Evolutionary conservation across 441 rosid species (phyloP), one percentile per base, ranked within the genome.

Genomic region (Arabidopsis hybrid): DNA sequence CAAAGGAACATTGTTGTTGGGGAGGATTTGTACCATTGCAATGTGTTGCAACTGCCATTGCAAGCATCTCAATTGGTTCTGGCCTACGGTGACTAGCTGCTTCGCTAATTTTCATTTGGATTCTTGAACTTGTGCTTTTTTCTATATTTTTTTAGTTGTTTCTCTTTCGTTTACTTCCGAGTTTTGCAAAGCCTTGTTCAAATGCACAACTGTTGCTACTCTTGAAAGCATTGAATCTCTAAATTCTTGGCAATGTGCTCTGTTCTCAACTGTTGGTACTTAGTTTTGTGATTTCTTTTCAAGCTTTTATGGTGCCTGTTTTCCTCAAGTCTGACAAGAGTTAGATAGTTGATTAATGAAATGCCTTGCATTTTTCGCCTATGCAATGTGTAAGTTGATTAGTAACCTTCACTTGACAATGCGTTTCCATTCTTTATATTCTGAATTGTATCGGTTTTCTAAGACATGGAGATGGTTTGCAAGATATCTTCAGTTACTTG

Each of bases 31-130:
- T 26, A 26, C 4, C 29, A 26, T 26, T 26, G 29, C 29, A 26
- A 26, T 26, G 29, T 26, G 57, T 55, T 69, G 75, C 57, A 53
- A 26, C n/a, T 53, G 43, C 61, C 69, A 57, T 71, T 70, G 57
- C 64, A 51, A 57, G 56, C 49, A 31, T 77, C 70, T 67, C 47
- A 78, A 60, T 60, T 53, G 59, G 49, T 73, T 65, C 13, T 61
- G 36, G 56, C 64, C 38, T 66, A 16, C 65, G 57, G 57, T 34
- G 36, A 65, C 76, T 75, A 71, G 76, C 62, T 76, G 69, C 76
- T 65, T 51, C 61, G 70, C 74, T 78, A 62, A 78, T 78, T 67
- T 72, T 67, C 71, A n/a, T 72, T 73, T 78, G 66, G 71, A 78
- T 78, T 78, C 66, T 73, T 78, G 57, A 67, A 78, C 74, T 67